These are phyloP conservation scores for Parastagonospora nodorum DNA, from an alignment of 2,329 filamentous ascomycete species.

Conservation along the genomic window DNA sequence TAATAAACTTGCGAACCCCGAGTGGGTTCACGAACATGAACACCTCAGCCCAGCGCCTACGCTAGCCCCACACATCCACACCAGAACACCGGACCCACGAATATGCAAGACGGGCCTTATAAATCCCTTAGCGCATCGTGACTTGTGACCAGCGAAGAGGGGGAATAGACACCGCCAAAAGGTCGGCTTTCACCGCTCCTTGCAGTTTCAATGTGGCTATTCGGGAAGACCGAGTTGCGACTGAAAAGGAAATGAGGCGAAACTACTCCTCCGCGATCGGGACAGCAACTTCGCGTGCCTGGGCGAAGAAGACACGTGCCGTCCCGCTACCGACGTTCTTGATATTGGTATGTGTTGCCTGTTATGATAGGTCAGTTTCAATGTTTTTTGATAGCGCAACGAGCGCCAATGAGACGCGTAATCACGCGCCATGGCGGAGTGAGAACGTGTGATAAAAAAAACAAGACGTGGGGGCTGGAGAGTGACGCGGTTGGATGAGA, in stretches of 20 bases:
- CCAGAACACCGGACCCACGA: slow-evolving; percentile 1
- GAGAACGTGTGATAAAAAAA: slow-evolving; percentile 2
- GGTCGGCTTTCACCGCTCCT: slow-evolving; percentile 19
- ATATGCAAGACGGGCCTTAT: neutral
- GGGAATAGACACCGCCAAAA: slow-evolving; percentile 18
- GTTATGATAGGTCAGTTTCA: slow-evolving; percentile 6
- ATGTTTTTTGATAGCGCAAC: neutral
- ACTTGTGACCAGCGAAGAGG: neutral
- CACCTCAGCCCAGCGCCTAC: slow-evolving; percentile 2
- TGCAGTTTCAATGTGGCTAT: neutral
- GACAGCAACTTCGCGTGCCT: slow-evolving; percentile 68
- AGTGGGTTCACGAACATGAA: slow-evolving; percentile 3
- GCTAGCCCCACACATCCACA: slow-evolving; percentile 5
- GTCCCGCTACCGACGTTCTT: slow-evolving; percentile 74
- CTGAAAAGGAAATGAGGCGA: neutral
- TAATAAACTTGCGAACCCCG: slow-evolving; percentile 1
- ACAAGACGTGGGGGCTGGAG: neutral
- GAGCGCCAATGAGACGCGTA: neutral
- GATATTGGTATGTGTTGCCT: slow-evolving; percentile 95
- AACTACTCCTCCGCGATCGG: slow-evolving; percentile 16
- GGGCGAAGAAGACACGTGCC: slow-evolving; percentile 88
- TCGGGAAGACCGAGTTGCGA: neutral
- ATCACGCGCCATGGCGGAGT: slow-evolving; percentile 1
- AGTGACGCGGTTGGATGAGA: slow-evolving; percentile 4
- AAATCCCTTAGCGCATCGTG: neutral